Base-by-base conservation (phyloP, 2,329 filamentous ascomycete genomes). In the Ophiostoma angusticollis region DNA sequence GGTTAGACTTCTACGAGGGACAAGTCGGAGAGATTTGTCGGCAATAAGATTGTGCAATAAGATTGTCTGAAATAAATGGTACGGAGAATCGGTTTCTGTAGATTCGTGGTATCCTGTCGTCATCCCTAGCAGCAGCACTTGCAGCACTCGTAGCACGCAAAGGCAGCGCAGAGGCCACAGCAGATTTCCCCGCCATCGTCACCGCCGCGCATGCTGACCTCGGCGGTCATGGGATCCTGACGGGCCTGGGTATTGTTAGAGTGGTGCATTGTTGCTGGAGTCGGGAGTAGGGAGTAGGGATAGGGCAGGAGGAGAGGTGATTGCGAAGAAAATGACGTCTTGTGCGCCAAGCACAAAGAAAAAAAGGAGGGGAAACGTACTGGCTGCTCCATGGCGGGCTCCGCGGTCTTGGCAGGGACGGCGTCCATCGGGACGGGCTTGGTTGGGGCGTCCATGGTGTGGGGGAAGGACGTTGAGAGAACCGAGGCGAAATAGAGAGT, bases 141-240 rank as follows among this genome's bases (percentile, higher is more conserved):
- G 43, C 45, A 51, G 43, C 42, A 44, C 43, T 50, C 45, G 40
- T 41, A 51, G 41, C 48, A 43, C 39, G 49, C 42, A 25, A 50
- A 46, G 17, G 47, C 49, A 12, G 50, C 49, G 45, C 47, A 50
- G 33, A 51, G 46, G 23, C 49, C 49, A 41, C 50, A 52, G 47
- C 50, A 52, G 43, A 52, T 38, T 9, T 47, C 43, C 12, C 45
- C 49, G 34, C 30, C 46, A 30, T 47, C 43, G 34, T 46, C 49
- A 16, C 51, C 51, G 18, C 51, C 51, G 33, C 51, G 51, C 31
- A 53, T 31, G 32, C 31, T 42, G 42, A 46, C 45, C 9, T 47
- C 44, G 17, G 43, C 39, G 23, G 46, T 39, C 51, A 53, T 53
- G 31, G 48, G 45, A 41, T 52, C 47, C 29, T 40, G 32, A 32